A percentile compares a stretch with the other conserved stretches of the same genome.
Evolutionary conservation across 2,329 filamentous ascomycete species (phyloP).

Genomic region (Ceratocystis eucalypticola): DNA sequence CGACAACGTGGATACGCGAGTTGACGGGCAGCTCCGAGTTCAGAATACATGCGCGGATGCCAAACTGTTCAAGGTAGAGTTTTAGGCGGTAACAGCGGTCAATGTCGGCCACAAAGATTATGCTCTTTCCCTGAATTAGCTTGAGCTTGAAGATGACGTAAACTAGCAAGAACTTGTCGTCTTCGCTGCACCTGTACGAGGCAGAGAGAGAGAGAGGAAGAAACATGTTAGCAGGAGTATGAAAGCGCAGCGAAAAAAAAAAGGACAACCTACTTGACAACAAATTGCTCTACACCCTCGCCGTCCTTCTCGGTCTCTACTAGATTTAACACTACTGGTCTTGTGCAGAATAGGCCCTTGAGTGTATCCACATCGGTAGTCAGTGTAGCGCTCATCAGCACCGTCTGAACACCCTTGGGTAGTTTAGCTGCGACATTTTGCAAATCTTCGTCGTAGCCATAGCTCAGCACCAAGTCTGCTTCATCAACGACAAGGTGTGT

Average conservation of each 20-base stretch:
- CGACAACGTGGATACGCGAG: conserved; percentile 81
- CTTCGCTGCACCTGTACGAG: conserved; percentile 54
- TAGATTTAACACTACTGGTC: conserved; percentile 66
- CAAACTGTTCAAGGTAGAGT: conserved; percentile 92
- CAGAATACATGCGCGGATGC: conserved; percentile 80
- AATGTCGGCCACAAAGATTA: conserved; percentile 62
- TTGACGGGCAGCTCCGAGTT: conserved; percentile 94
- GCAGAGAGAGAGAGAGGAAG: conserved; percentile 31
- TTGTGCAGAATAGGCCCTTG: conserved; percentile 71
- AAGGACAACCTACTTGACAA: conserved; percentile 48
- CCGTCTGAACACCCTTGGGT: conserved; percentile 75
- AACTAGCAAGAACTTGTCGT: conserved; percentile 82
- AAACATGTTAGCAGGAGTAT: conserved; percentile 23
- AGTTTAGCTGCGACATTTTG: conserved; percentile 63
- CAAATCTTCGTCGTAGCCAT: conserved; percentile 86
- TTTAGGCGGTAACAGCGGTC: conserved; percentile 84
- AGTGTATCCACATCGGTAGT: conserved; percentile 76
- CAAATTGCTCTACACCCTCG: conserved; percentile 69
- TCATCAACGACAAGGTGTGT: conserved; percentile 81
- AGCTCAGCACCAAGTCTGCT: conserved; percentile 83
- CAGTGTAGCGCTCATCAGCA: conserved; percentile 87
- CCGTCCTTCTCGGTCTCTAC: conserved; percentile 63
- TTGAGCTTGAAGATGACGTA: conserved; percentile 51
- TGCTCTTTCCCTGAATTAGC: conserved; percentile 80
- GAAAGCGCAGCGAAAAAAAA: not conserved